Conservation (phyloP, 352 stramenopile genomes). For the Pythium aphanidermatum region DNA sequence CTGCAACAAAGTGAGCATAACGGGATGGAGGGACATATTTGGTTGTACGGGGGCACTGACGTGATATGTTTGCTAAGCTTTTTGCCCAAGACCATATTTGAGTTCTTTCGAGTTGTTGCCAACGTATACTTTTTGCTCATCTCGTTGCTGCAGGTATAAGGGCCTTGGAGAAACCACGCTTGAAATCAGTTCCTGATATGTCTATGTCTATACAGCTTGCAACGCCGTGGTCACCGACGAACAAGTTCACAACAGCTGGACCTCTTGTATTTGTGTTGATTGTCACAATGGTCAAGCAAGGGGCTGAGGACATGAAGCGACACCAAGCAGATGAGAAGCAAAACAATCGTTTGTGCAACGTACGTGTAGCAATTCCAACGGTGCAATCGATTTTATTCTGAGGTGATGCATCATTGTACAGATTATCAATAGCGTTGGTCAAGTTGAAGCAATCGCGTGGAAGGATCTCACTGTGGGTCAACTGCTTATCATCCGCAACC, state of each 20-base stretch:
- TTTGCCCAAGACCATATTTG: constrained; percentile 89
- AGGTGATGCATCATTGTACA: constrained; percentile 5
- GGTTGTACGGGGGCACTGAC: neutral
- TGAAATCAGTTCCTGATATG: neutral
- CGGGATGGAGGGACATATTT: too few relatives aligned
- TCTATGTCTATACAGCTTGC: constrained; percentile 27
- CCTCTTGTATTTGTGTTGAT: constrained; percentile 69
- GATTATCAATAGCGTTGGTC: constrained; percentile 38
- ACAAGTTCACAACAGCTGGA: constrained; percentile 63
- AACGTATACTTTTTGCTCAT: constrained; percentile 96
- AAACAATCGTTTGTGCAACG: constrained; percentile 45
- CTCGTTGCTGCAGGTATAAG: constrained; percentile 76
- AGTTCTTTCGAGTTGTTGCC: constrained; percentile 92
- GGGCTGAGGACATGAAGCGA: constrained; percentile 58
- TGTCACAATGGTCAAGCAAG: constrained; percentile 75
- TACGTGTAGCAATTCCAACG: too few relatives aligned
- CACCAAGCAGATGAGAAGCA: constrained; percentile 61
- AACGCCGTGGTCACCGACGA: constrained; percentile 62
- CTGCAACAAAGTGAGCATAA: constrained; percentile 34
- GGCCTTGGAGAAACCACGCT: neutral
- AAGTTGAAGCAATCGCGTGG: constrained; percentile 52
- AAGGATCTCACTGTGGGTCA: constrained; percentile 73
- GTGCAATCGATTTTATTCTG: too few relatives aligned
- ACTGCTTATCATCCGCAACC: constrained; percentile 69
- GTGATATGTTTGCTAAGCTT: constrained; percentile 49